phyloP scores from a whole-genome alignment of 768 basidiomycete genomes.

The Gloeostereum incarnatum region DNA sequence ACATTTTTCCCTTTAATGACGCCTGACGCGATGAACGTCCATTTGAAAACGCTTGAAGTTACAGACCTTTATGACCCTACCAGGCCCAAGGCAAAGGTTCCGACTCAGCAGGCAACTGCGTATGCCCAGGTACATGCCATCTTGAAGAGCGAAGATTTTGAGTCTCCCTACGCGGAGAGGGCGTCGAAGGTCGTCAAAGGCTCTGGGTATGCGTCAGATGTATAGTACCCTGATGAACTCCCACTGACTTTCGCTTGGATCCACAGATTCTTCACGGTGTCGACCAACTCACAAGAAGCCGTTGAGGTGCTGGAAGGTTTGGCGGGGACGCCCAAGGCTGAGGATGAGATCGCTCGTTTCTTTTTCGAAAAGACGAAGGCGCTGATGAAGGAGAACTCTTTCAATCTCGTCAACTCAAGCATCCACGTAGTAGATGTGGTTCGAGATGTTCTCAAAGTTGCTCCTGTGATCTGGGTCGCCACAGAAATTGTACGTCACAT shows the following conservation, averaged over 20 bases:
- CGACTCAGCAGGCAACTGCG: conserved; percentile 24
- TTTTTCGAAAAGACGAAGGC: conserved; percentile 60
- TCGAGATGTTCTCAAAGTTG: conserved; percentile 52
- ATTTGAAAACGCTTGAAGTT: conserved; percentile 48
- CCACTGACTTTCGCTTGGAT: not conserved
- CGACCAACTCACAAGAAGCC: conserved; percentile 38
- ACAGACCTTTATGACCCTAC: conserved; percentile 44
- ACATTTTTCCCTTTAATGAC: conserved; percentile 89
- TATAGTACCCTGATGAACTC: conserved; percentile 9
- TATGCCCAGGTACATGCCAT: conserved; percentile 47
- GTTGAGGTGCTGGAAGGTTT: conserved; percentile 38
- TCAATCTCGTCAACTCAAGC: conserved; percentile 43
- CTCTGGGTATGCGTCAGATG: too few species aligned
- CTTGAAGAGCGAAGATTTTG: conserved; percentile 39
- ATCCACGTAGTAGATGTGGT: conserved; percentile 51
- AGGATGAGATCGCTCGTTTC: conserved; percentile 43
- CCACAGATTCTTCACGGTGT: conserved; percentile 57
- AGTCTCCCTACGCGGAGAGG: conserved; percentile 36
- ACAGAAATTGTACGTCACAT: conserved; percentile 49
- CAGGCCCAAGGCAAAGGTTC: conserved; percentile 28
- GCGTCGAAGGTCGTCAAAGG: conserved; percentile 47
- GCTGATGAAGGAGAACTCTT: conserved; percentile 46
- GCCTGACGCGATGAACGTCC: conserved; percentile 53
- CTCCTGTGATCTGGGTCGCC: conserved; percentile 69
- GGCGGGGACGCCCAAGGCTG: conserved; percentile 30